Percentiles rank a stretch among this genome's conserved stretches.
Conservation (phyloP, 2,329 filamentous ascomycete species). For the Cercospora sojina region DNA sequence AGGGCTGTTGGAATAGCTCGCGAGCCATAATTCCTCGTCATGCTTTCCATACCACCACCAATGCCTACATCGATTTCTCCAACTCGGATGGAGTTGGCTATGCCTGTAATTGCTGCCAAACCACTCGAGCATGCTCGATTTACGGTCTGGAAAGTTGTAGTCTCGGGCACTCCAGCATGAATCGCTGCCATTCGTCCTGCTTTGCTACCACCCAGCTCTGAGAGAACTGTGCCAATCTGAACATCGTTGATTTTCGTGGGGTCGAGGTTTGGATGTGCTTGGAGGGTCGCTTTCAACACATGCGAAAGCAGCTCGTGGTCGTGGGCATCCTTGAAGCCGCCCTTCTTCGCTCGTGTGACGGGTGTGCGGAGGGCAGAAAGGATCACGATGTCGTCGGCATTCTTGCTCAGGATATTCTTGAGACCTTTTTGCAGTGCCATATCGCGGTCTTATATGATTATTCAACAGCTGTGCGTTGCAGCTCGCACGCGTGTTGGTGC, state of each 20-base stretch:
- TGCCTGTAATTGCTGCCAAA: slow-evolving; percentile 70
- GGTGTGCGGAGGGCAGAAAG: slow-evolving; percentile 88
- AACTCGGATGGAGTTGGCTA: slow-evolving; percentile 72
- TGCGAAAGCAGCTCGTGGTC: slow-evolving; percentile 81
- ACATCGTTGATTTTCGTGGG: slow-evolving; percentile 73
- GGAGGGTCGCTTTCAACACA: slow-evolving; percentile 66
- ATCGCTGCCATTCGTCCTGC: slow-evolving; percentile 87
- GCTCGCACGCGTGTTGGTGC: background rate
- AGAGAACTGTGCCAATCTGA: slow-evolving; percentile 82
- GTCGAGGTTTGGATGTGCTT: slow-evolving; percentile 70
- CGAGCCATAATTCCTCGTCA: slow-evolving; percentile 86
- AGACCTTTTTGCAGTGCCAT: slow-evolving; percentile 55
- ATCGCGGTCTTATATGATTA: background rate
- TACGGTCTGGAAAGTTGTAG: slow-evolving; percentile 77
- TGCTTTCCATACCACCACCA: slow-evolving; percentile 91
- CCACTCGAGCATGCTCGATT: slow-evolving; percentile 84
- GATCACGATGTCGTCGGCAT: slow-evolving; percentile 79
- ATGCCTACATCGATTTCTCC: slow-evolving; percentile 73
- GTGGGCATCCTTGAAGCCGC: slow-evolving; percentile 80
- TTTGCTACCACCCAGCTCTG: slow-evolving; percentile 86
- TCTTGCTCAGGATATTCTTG: slow-evolving; percentile 73
- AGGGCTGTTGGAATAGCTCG: slow-evolving; percentile 79
- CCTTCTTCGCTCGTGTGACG: slow-evolving; percentile 78
- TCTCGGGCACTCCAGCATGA: slow-evolving; percentile 72
- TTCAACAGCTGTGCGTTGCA: background rate